These are phyloP conservation scores for Exophiala oligosperma DNA, from an alignment of 2,329 filamentous ascomycete species.

Conservation along the genomic window DNA sequence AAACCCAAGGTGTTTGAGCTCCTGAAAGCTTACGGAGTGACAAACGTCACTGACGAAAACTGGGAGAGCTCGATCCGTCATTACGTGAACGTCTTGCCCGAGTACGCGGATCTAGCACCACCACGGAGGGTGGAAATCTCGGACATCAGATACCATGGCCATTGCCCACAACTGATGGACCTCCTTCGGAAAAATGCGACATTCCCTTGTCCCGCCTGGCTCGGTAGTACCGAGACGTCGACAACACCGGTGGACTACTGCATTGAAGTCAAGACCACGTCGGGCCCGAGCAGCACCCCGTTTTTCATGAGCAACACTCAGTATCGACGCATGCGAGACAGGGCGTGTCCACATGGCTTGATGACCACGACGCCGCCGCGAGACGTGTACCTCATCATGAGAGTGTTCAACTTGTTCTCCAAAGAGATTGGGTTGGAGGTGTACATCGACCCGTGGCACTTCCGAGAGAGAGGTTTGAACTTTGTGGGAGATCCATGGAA, in stretches of 20 bases:
- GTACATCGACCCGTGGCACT: constrained; percentile 19
- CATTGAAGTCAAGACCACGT: constrained; percentile 24
- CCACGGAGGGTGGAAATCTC: constrained; percentile 12
- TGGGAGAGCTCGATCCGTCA: constrained; percentile 20
- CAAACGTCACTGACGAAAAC: constrained; percentile 11
- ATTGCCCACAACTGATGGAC: constrained; percentile 7
- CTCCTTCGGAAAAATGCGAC: constrained; percentile 12
- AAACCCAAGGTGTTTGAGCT: constrained; percentile 10
- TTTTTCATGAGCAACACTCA: constrained; percentile 23
- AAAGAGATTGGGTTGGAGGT: constrained; percentile 14
- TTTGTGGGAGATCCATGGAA: constrained; percentile 21
- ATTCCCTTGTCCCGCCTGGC: constrained; percentile 8
- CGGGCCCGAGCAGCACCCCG: constrained; percentile 16
- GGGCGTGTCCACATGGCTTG: constrained; percentile 2
- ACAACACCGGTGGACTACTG: constrained; percentile 7
- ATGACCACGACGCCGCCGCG: neutral
- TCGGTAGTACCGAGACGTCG: neutral
- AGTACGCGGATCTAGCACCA: constrained; percentile 1
- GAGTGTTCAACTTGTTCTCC: constrained; percentile 20
- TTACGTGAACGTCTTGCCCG: constrained; percentile 5
- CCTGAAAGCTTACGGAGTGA: constrained; percentile 1
- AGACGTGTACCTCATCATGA: constrained; percentile 11
- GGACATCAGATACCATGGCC: constrained; percentile 19
- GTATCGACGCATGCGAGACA: constrained; percentile 17
- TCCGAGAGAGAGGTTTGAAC: constrained; percentile 11